phyloP scores from a whole-genome alignment of 768 basidiomycete genomes.

The Kwoniella dendrophila region DNA sequence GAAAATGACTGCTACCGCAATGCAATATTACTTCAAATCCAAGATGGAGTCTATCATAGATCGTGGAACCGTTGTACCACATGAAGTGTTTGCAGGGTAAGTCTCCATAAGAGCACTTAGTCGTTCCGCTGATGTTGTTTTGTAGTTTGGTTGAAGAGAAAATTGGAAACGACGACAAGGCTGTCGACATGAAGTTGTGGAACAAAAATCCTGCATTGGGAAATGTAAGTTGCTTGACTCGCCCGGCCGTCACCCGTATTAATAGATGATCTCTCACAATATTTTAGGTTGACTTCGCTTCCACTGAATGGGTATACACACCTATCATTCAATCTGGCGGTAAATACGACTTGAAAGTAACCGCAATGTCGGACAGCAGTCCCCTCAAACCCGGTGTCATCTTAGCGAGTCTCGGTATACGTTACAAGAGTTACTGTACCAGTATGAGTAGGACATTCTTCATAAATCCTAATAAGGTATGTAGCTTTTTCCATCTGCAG shows the following conservation, averaged over 20 bases:
- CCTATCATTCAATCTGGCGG: slow-evolving; percentile 95
- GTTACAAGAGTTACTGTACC: slow-evolving; percentile 89
- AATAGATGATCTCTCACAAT: not conserved
- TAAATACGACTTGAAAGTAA: slow-evolving; percentile 84
- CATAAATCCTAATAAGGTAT: slow-evolving; percentile 84
- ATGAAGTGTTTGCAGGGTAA: slow-evolving; percentile 72
- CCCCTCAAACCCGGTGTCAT: slow-evolving; percentile 82
- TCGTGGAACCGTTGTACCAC: slow-evolving; percentile 83
- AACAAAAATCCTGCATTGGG: slow-evolving; percentile 67
- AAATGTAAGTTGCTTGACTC: slow-evolving; percentile 63
- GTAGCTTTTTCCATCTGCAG: slow-evolving; percentile 10
- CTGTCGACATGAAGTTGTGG: slow-evolving; percentile 93
- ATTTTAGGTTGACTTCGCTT: slow-evolving; percentile 78
- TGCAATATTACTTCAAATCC: slow-evolving; percentile 79
- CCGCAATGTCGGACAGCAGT: slow-evolving; percentile 81
- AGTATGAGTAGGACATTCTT: slow-evolving; percentile 93
- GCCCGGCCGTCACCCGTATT: not conserved
- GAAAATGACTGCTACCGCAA: slow-evolving; percentile 77
- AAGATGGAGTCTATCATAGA: slow-evolving; percentile 90
- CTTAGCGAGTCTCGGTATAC: slow-evolving; percentile 80
- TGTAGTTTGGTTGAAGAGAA: slow-evolving; percentile 76
- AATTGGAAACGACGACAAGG: slow-evolving; percentile 83
- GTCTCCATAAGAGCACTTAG: not conserved
- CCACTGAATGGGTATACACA: slow-evolving; percentile 89
- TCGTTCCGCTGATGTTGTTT: not conserved